Percentiles rank a stretch among this genome's conserved stretches.
phyloP scores from a whole-genome alignment of 495 filamentous ascomycete species.

The Venustampulla echinocandica region DNA sequence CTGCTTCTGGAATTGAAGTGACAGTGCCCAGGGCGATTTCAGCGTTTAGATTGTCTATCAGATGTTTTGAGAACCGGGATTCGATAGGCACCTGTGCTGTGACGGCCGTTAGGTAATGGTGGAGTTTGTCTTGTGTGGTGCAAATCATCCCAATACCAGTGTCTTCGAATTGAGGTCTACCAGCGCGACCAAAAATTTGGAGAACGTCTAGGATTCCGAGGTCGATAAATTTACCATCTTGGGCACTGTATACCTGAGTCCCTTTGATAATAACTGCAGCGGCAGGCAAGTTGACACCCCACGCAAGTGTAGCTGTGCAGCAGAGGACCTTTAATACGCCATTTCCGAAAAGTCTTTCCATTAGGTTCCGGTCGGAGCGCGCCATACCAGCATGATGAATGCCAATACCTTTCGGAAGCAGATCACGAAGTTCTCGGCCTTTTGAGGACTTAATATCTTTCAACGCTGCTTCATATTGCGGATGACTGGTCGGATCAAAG shows the following conservation, averaged over 20 bases:
- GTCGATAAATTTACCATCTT: conserved; percentile 94
- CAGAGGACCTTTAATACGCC: conserved; percentile 91
- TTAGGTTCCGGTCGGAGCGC: conserved; percentile 82
- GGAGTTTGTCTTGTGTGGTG: conserved; percentile 82
- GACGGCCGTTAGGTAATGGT: conserved; percentile 88
- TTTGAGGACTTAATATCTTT: conserved; percentile 76
- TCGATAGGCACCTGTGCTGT: conserved; percentile 96
- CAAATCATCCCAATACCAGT: conserved; percentile 95
- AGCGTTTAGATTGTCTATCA: conserved; percentile 95
- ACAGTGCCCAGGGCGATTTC: conserved; percentile 93
- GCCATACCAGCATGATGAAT: conserved; percentile 96
- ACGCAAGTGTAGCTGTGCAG: conserved; percentile 95
- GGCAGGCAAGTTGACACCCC: conserved; percentile 97
- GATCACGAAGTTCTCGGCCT: conserved; percentile 75
- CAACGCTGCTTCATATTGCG: conserved; percentile 61
- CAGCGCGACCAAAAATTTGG: conserved; percentile 97
- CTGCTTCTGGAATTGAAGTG: conserved; percentile 85
- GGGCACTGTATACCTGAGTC: conserved; percentile 90
- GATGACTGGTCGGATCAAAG: conserved; percentile 67
- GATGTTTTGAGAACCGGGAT: conserved; percentile 77
- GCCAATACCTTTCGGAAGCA: conserved; percentile 83
- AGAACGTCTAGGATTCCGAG: conserved; percentile 94
- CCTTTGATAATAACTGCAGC: conserved; percentile 98
- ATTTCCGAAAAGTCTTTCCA: conserved; percentile 81
- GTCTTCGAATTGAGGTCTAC: conserved; percentile 93